Conservation (phyloP, 768 basidiomycete species). For the Hydnomerulius pinastri region DNA sequence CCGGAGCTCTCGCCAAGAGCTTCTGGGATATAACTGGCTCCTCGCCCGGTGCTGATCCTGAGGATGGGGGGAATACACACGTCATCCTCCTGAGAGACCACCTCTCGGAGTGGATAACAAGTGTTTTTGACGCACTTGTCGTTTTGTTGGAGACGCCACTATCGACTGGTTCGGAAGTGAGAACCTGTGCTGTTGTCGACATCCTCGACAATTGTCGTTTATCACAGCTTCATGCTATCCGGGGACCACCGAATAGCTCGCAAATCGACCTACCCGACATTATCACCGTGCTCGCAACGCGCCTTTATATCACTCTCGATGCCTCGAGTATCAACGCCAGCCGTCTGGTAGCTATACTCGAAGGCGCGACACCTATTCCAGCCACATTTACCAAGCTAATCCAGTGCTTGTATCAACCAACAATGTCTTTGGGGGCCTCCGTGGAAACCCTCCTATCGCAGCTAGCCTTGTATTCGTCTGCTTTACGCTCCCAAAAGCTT, state of each 20-base stretch:
- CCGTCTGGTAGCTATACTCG: constrained; percentile 26
- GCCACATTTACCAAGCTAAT: constrained; percentile 34
- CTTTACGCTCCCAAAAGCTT: constrained; percentile 37
- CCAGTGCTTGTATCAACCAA: constrained; percentile 16
- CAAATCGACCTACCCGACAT: constrained; percentile 26
- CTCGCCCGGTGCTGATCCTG: not conserved
- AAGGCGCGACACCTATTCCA: constrained; percentile 29
- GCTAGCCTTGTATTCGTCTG: constrained; percentile 25
- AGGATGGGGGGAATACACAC: not conserved
- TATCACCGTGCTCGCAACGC: constrained; percentile 21
- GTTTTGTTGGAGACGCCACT: not conserved
- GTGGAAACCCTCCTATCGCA: constrained; percentile 26
- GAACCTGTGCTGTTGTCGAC: constrained; percentile 17
- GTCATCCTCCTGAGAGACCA: constrained; percentile 15
- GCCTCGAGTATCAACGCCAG: constrained; percentile 5
- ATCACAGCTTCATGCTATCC: constrained; percentile 20
- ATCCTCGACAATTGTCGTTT: constrained; percentile 27
- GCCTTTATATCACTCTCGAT: constrained; percentile 16
- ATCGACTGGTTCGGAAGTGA: constrained; percentile 3
- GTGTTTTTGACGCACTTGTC: constrained; percentile 25
- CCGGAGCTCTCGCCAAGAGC: constrained; percentile 28
- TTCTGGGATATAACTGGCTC: constrained; percentile 10
- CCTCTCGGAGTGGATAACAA: constrained; percentile 22
- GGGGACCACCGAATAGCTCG: constrained; percentile 4
- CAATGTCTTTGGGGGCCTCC: constrained; percentile 12